A percentile compares a stretch with the other conserved stretches of the same genome.
Conservation (phyloP, 345 rosid genomes). For the Hibiscus trionum region DNA sequence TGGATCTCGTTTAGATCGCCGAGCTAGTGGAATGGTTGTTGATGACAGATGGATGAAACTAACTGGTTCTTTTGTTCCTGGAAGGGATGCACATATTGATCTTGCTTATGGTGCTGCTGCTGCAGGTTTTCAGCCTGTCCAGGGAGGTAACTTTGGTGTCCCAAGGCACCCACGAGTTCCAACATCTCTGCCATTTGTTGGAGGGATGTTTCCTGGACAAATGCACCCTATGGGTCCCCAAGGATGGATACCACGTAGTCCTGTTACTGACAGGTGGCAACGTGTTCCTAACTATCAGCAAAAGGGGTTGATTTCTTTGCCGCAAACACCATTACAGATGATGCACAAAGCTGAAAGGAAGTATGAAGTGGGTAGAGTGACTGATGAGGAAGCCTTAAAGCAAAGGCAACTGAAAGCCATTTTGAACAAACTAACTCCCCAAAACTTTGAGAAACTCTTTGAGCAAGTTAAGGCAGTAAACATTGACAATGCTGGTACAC, state of each 20-base stretch:
- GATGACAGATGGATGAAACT: slow-evolving; percentile 67
- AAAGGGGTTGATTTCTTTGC: slow-evolving; percentile 81
- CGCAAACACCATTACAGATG: slow-evolving; percentile 64
- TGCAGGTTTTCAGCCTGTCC: slow-evolving; percentile 54
- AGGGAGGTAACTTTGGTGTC: slow-evolving; percentile 72
- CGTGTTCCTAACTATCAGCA: slow-evolving; percentile 56
- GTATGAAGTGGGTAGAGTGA: slow-evolving; percentile 72
- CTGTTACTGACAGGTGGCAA: slow-evolving; percentile 88
- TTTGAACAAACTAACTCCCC: slow-evolving; percentile 93
- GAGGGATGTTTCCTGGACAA: slow-evolving; percentile 69
- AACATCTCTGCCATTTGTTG: slow-evolving; percentile 32
- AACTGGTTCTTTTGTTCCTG: slow-evolving; percentile 38
- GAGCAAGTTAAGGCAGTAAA: slow-evolving; percentile 87
- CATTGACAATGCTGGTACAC: slow-evolving; percentile 71
- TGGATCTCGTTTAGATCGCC: slow-evolving; percentile 65
- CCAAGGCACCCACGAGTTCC: slow-evolving; percentile 61
- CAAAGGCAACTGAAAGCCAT: slow-evolving; percentile 84
- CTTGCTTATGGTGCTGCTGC: slow-evolving; percentile 40
- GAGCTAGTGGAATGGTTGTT: slow-evolving; percentile 48
- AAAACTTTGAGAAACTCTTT: slow-evolving; percentile 84
- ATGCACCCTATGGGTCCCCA: slow-evolving; percentile 59
- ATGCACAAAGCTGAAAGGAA: slow-evolving; percentile 95
- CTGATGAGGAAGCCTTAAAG: slow-evolving; percentile 76
- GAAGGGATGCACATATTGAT: slow-evolving; percentile 46
- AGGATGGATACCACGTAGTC: slow-evolving; percentile 56